Base-by-base conservation (phyloP, 2,329 filamentous ascomycete genomes). In the Boeremia exigua region DNA sequence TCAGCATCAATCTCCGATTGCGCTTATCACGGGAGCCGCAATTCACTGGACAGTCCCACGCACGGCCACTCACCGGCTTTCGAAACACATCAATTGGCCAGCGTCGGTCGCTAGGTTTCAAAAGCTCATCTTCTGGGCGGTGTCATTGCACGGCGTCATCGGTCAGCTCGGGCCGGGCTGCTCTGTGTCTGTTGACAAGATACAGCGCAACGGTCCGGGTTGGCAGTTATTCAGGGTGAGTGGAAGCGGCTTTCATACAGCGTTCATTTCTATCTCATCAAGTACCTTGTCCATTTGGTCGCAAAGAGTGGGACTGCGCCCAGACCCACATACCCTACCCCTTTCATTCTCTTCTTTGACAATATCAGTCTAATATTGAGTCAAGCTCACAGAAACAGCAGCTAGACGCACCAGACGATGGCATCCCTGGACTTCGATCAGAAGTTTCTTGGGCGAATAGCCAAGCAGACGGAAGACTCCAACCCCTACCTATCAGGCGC, bases 361-460 rank as follows among this genome's bases (percentile, higher is more conserved):
- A 25, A 15, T 14, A 30, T 8, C n/a, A 34, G 10, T 8, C 15
- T 14, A 44, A 6, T 23, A 19, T 23, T 19, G 17, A 11, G 9
- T 19, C 34, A 19, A 37, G 47, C 37, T 51, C 29, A 56, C 47
- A 15, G n/a, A 25, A 29, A 23, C 14, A 33, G 40, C 23, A 51
- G 37, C 38, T 14, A 15, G 27, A 12, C 19, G 47, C 37, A 39
- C 4, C 11, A 63, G 58, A 69, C 61, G 25, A 99, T 98, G 95
- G 95, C 95, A 79, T 95, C 93, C 73, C 95, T 92, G 58, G 92
- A 96, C 79, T 92, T 98, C 60, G 95, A 99, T 77, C 93, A 96
- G 80, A 99, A 98, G 80, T 96, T 96, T 78, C 84, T 99, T 70
- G 92, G 92, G 78, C 88, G 87, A 72, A 88, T 96, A 73, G 94